Evolutionary conservation across 306 rosid genomes (phyloP).

Genomic region (Malus fusca): DNA sequence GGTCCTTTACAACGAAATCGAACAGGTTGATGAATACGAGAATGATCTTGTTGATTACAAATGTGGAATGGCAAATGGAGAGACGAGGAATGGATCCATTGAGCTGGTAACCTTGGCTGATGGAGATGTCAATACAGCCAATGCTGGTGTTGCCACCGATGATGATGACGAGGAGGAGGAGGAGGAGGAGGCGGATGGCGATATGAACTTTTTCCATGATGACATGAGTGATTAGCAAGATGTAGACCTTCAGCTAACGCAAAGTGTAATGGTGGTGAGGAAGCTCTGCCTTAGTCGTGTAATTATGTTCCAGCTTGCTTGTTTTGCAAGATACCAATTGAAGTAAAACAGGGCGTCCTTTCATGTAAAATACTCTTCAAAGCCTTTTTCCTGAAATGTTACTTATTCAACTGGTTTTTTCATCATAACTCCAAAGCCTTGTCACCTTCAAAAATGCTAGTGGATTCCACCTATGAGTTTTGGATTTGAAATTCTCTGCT

Average conservation of each 20-base stretch:
- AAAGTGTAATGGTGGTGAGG: not conserved
- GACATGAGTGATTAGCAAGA: constrained; percentile 48
- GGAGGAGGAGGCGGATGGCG: constrained; percentile 41
- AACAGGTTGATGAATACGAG: constrained; percentile 52
- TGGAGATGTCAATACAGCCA: constrained; percentile 33
- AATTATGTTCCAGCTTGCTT: not conserved
- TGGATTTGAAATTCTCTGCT: too few species aligned
- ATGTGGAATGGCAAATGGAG: constrained; percentile 32
- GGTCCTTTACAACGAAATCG: constrained; percentile 41
- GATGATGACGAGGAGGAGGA: constrained; percentile 5
- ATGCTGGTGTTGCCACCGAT: constrained; percentile 46
- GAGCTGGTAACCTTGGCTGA: constrained; percentile 44
- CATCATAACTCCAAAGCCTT: too few species aligned
- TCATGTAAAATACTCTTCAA: not conserved
- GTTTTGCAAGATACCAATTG: not conserved
- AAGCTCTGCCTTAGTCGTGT: not conserved
- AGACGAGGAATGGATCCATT: constrained; percentile 43
- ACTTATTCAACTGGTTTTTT: too few species aligned
- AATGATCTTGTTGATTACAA: constrained; percentile 62
- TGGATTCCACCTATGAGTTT: too few species aligned
- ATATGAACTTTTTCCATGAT: constrained; percentile 64
- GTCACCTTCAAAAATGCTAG: too few species aligned
- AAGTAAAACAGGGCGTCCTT: not conserved
- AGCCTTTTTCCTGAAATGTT: not conserved
- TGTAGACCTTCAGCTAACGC: constrained; percentile 13